These are phyloP conservation scores for Aspergillus saccharolyticus DNA, from an alignment of 495 filamentous ascomycete genomes.

Conservation along the genomic window DNA sequence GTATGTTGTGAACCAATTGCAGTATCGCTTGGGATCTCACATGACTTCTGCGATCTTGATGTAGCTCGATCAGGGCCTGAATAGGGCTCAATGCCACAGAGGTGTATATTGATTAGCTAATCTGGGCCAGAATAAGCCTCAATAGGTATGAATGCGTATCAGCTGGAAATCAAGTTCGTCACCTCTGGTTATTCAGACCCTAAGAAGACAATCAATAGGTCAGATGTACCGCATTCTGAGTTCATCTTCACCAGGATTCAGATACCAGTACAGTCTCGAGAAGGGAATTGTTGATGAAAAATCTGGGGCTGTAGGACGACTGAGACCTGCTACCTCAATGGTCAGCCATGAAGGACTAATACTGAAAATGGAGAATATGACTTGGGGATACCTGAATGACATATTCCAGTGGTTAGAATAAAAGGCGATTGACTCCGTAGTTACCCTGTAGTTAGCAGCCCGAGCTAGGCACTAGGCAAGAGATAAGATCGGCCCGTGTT, in stretches of 20 bases:
- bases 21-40: neutral
- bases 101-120: neutral
- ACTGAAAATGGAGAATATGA: too few relatives aligned
- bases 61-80: neutral
- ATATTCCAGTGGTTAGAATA: too few relatives aligned
- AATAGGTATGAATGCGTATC: neutral
- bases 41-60: neutral
- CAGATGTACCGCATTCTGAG: neutral
- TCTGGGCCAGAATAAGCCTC: neutral
- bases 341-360: too few relatives aligned
- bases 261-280: too few relatives aligned
- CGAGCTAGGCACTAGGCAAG: neutral
- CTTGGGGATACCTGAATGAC: too few relatives aligned
- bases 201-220: neutral
- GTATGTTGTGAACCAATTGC: neutral
- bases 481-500: conserved; percentile 43
- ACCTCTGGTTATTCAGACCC: neutral
- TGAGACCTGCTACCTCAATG: too few relatives aligned
- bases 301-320: too few relatives aligned
- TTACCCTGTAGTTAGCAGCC: neutral
- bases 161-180: neutral
- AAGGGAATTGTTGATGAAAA: too few relatives aligned
- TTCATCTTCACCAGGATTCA: too few relatives aligned
- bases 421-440: too few relatives aligned
- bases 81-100: neutral